Base-by-base conservation (phyloP, 345 rosid genomes). In the Excoecaria agallocha region DNA sequence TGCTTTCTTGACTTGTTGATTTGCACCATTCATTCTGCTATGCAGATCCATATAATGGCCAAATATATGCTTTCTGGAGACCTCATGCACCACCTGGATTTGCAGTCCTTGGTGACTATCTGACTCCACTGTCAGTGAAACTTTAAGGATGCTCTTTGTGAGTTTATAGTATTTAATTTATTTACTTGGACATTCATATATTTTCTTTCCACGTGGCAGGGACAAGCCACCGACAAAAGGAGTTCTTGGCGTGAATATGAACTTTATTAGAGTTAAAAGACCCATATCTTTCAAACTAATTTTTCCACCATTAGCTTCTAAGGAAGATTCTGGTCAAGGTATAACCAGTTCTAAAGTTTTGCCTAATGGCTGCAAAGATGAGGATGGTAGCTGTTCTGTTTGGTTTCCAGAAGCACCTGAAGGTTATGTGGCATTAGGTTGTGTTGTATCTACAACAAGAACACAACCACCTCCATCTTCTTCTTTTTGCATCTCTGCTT, bases 221-320 rank as follows among this genome's bases (percentile, higher is more conserved):
- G 98, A 95, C 83, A 95, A 93, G 81, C 97, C 99, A 65, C 99
- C 99, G 66, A 90, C 90, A 59, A 91, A 86, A 88, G 98, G 97
- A 76, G 98, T 93, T 81, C 80, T 89, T 80, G 97, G 91, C 72
- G 85, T 93, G 63, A 95, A 95, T 80, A 87, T 93, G 75, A 90
- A 91, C 81, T 78, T 89, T 72, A 88, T 87, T 71, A 87, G 90
- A 84, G 91, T 95, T 64, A 91, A 87, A 84, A 88, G 91, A 79
- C 98, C 98, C 15, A 58, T 84, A 80, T 89, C 94, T 69, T 95
- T 93, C 83, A 89, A 80, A 83, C 85, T 83, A 66, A 78, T 95
- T 74, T 95, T 97, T 96, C 86, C 98, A 59, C 78, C 83, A 64
- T 68, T 63, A 66, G 78, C 78, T 77, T 84, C 82, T 43, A 79